A percentile compares a stretch with the other conserved stretches of the same genome.
Evolutionary conservation across 257 asterid genomes (phyloP).

Genomic region (Fraxinus americana): DNA sequence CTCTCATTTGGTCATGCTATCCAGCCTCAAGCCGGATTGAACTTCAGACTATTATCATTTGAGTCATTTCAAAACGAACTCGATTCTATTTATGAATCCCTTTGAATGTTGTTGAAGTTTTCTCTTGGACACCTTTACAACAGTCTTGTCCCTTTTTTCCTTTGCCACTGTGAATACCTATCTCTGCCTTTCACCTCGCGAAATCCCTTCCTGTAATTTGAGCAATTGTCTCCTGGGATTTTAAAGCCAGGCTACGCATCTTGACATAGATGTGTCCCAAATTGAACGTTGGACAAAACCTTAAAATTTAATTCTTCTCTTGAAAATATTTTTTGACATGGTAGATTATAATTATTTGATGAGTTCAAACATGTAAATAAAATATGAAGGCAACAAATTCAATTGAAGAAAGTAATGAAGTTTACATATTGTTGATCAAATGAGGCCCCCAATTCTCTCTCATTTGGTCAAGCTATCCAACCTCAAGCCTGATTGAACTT

Average conservation of each 20-base stretch:
- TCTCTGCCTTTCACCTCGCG: too few species aligned
- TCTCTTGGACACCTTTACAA: too few species aligned
- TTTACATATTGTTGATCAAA: neutral
- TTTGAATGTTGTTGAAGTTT: too few species aligned
- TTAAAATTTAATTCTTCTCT: too few species aligned
- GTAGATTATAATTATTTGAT: neutral
- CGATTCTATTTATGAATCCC: too few species aligned
- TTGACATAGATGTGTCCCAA: neutral
- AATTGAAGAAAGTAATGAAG: neutral
- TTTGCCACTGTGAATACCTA: too few species aligned
- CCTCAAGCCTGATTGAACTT: conserved; percentile 7
- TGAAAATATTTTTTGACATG: neutral
- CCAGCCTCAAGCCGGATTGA: neutral
- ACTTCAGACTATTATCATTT: neutral
- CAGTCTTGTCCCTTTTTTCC: too few species aligned
- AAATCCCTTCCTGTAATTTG: too few species aligned
- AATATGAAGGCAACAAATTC: neutral
- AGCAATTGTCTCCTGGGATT: neutral
- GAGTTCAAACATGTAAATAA: neutral
- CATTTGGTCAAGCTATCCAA: neutral
- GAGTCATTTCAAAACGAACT: too few species aligned
- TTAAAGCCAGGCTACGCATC: neutral
- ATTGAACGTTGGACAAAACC: neutral
- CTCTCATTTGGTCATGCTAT: neutral
- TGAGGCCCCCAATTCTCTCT: neutral